These are phyloP conservation scores for Aureobasidium mangrovei DNA, from an alignment of 2,329 filamentous ascomycete species.

Conservation along the genomic window DNA sequence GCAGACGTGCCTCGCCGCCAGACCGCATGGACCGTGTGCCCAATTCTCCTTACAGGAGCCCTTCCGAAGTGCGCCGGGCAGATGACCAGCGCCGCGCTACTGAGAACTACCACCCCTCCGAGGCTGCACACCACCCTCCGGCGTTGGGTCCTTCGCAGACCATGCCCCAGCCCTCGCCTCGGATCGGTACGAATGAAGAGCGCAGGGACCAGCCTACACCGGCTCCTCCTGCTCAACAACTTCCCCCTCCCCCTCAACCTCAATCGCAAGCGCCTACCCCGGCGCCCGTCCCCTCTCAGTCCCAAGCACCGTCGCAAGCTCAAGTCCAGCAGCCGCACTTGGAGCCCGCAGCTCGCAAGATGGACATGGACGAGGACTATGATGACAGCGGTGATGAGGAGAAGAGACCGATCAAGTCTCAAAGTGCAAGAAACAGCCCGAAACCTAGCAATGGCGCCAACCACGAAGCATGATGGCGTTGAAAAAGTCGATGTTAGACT, in stretches of 20 bases:
- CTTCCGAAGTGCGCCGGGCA: constrained; percentile 56
- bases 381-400: constrained; percentile 90
- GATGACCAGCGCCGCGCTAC: constrained; percentile 60
- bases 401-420: constrained; percentile 40
- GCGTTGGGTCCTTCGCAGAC: constrained; percentile 41
- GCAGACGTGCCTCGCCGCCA: constrained; percentile 52
- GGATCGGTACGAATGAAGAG: constrained; percentile 44
- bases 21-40: constrained; percentile 33
- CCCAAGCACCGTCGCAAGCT: constrained; percentile 21
- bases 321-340: constrained; percentile 31
- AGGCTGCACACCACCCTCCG: constrained; percentile 80
- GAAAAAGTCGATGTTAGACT: too few species aligned
- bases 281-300: constrained; percentile 36
- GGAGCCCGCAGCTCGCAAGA: constrained; percentile 84
- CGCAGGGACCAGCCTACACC: constrained; percentile 30
- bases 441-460: constrained; percentile 17
- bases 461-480: neutral
- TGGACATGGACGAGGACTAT: constrained; percentile 97
- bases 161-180: constrained; percentile 42
- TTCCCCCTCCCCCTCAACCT: constrained; percentile 44
- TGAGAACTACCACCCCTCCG: constrained; percentile 82
- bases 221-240: constrained; percentile 36
- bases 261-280: constrained; percentile 35
- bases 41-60: constrained; percentile 68
- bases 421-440: constrained; percentile 38